Base-by-base conservation (phyloP, 164 flowering plant genomes). In the Berberis thunbergii region DNA sequence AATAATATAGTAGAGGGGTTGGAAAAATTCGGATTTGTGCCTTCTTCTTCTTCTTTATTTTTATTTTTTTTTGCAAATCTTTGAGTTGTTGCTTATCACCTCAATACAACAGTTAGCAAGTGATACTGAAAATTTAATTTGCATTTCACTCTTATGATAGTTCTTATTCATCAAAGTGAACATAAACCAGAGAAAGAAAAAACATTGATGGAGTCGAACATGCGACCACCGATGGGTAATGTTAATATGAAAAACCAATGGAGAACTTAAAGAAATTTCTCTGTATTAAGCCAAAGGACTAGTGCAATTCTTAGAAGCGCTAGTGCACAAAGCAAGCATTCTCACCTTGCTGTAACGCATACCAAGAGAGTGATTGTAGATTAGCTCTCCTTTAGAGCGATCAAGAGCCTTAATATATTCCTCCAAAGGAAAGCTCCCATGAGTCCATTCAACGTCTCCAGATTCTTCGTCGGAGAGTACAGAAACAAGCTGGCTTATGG, bases 301-400 rank as follows among this genome's bases (percentile, higher is more conserved):
- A 56, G 48, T 43, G 44, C 53, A 53, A 7, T 39, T 72, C 46
- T 26, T 26, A 26, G 26, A 26, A 26, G 26, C 26, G 26, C 26
- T 42, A 68, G 41, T 53, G 59, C 53, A 49, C 58, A 68, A 48
- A 65, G 26, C 4, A 57, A 67, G 57, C 57, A 64, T 59, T 8
- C 60, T 63, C 78, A 93, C 98, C 98, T 89, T 93, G 69, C 86
- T 88, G 69, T 86, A 89, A 45, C 74, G 86, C 96, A 88, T 86
- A 66, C 98, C 98, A 71, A 81, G 94, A 60, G 86, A 77, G 71
- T 93, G 97, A 73, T 88, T 73, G 73, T 93, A 93, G 63, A 83
- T 77, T 2, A 93, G 75, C 72, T 93, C 98, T 6, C 85, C 92
- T 74, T 93, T 83, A 39, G 97, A 75, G 45, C 98, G 91, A 42